Evolutionary conservation across 805 yeast genomes (phyloP).

Genomic region (Priceomyces medius): DNA sequence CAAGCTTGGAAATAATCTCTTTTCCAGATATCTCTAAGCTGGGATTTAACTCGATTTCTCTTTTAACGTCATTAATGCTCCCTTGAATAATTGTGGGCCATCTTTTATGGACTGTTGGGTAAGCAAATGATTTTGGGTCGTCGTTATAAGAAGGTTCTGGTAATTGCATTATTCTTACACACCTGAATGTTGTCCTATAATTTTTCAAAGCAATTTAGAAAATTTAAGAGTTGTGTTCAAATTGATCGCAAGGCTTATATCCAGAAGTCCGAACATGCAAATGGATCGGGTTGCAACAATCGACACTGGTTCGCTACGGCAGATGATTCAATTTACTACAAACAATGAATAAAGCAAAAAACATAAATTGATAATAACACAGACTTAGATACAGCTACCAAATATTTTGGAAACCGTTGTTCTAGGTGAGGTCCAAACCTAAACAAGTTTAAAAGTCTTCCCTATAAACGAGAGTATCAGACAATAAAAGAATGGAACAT

Average conservation of each 20-base stretch:
- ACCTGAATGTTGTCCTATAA: background rate
- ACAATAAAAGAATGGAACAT: background rate
- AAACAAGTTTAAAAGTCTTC: background rate
- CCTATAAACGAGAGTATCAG: constrained; percentile 1
- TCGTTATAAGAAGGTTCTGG: constrained; percentile 60
- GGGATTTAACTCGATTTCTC: constrained; percentile 26
- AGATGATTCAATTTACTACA: background rate
- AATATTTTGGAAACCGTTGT: background rate
- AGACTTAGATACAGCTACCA: background rate
- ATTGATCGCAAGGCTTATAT: too few relatives aligned
- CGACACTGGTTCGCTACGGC: too few relatives aligned
- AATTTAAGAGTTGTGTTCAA: too few relatives aligned
- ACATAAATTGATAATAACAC: constrained; percentile 1
- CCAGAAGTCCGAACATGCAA: too few relatives aligned
- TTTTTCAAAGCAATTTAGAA: background rate
- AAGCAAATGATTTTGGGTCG: constrained; percentile 79
- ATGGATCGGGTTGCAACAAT: too few relatives aligned
- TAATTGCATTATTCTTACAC: constrained; percentile 13
- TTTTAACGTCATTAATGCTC: constrained; percentile 61
- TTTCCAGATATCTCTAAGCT: constrained; percentile 45
- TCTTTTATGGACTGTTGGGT: constrained; percentile 69
- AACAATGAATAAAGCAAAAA: background rate
- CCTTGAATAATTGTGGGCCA: constrained; percentile 85
- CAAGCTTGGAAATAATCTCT: constrained; percentile 41
- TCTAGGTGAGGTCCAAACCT: background rate